Base-by-base conservation (phyloP, 176 grass and related monocot species). In the Oryza rufipogon region DNA sequence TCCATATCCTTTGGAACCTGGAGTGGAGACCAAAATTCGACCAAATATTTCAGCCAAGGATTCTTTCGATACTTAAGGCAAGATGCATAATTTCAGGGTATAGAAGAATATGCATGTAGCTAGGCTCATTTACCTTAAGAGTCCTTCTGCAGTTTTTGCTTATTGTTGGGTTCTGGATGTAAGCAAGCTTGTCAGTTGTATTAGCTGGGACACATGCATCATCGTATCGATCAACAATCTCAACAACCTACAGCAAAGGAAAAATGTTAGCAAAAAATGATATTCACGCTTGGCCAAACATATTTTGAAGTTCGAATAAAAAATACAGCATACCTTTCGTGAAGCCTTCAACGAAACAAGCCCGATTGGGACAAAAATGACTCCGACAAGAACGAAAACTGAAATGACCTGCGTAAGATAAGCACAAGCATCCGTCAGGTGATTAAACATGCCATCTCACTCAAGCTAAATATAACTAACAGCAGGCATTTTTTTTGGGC, bases 1-100 rank as follows among this genome's bases (percentile, higher is more conserved):
- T 87, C 68, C 96, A 99, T 99, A 90, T 96, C 81, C 88, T 92
- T 92, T 23, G 93, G 75, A 81, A 99, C 87, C 96, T 99, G 92
- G 33, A 63, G 17, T 20, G 0, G 6, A 87, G 86, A 87, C 20
- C 11, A 77, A 71, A 16, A 81, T 26, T 64, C 2, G 52, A 33
- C 3, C 2, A 70, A 83, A 83, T 70, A 41, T 83, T 80, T 83
- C 63, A 87, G 70, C 41, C 63, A 44, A 80, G 28, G 9, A 41
- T 73, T 51, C 17, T 20, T 79, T 74, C 22, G 0, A 61, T 76
- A 4, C 7, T 63, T 63, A 82, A n/a, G n/a, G 0, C 23, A 60
- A 69, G 64, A 75, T 76, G 23, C n/a, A 47, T 34, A 80, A n/a
- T 34, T 70, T 70, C 38, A 47, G 30, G 28, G 58, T 64, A 68